These are phyloP conservation scores for Penicillium sp. DNA, from an alignment of 2,329 filamentous ascomycete species.

Conservation along the genomic window DNA sequence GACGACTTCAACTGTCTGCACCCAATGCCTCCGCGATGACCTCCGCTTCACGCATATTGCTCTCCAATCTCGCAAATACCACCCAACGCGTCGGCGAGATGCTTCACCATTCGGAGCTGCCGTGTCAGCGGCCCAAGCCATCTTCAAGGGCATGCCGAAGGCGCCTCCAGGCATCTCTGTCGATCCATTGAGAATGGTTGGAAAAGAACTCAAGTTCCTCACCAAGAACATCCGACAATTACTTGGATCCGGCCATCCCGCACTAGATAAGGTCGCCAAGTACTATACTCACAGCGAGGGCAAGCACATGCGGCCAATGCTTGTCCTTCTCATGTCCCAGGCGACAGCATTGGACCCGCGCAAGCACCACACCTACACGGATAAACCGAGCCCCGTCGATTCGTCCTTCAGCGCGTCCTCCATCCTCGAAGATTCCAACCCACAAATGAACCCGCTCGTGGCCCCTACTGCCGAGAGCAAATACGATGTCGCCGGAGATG, in stretches of 20 bases:
- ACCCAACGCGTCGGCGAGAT: slow-evolving; percentile 40
- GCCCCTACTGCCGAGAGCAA: slow-evolving; percentile 39
- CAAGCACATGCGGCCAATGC: slow-evolving; percentile 90
- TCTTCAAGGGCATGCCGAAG: slow-evolving; percentile 44
- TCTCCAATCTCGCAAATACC: slow-evolving; percentile 38
- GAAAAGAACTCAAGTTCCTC: slow-evolving; percentile 94
- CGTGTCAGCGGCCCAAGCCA: slow-evolving; percentile 52
- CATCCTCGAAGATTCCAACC: slow-evolving; percentile 78
- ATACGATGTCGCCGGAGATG: slow-evolving; percentile 45
- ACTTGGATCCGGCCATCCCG: slow-evolving; percentile 90
- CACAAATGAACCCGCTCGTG: slow-evolving; percentile 57
- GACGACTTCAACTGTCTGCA: slow-evolving; percentile 37
- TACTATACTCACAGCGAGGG: slow-evolving; percentile 97
- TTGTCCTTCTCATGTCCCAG: slow-evolving; percentile 93
- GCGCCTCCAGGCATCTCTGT: slow-evolving; percentile 60
- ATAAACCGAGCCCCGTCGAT: slow-evolving; percentile 49
- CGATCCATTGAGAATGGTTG: slow-evolving; percentile 84
- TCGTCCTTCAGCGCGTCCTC: slow-evolving; percentile 56
- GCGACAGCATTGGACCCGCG: slow-evolving; percentile 80
- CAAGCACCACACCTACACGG: slow-evolving; percentile 42
- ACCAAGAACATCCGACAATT: slow-evolving; percentile 90
- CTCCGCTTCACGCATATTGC: slow-evolving; percentile 25
- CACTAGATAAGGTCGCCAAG: slow-evolving; percentile 90
- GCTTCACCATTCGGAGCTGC: slow-evolving; percentile 44
- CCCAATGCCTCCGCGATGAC: slow-evolving; percentile 41